Conservation (phyloP, 1,284 basidiomycete species). For the Cryptococcus sp. region DNA sequence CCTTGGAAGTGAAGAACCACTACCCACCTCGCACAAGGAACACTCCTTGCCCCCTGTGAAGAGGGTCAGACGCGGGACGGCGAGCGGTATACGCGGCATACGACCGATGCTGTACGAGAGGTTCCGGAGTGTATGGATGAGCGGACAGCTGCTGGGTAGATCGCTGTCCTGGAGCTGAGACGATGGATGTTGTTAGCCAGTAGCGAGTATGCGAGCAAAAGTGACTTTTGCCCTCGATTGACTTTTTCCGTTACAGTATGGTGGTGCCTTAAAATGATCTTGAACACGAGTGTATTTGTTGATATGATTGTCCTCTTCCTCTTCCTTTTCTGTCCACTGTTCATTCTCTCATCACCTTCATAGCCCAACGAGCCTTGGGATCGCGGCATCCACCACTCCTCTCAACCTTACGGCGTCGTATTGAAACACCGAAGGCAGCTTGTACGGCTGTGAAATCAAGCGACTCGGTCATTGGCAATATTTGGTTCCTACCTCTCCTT, state of each 20-base stretch:
- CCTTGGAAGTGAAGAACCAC: too few species aligned
- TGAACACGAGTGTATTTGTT: background rate
- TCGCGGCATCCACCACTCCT: background rate
- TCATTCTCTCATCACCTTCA: background rate
- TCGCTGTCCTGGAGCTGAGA: background rate
- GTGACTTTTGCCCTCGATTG: too few species aligned
- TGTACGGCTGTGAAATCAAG: too few species aligned
- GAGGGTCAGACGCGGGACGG: slow-evolving; percentile 46
- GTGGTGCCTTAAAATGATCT: too few species aligned
- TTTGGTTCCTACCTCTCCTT: background rate
- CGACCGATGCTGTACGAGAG: background rate
- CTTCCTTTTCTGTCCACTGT: too few species aligned
- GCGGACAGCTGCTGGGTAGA: background rate
- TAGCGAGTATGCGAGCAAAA: too few species aligned
- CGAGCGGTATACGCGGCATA: slow-evolving; percentile 41
- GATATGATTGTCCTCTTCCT: too few species aligned
- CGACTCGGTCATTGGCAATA: too few species aligned
- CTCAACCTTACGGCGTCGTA: too few species aligned
- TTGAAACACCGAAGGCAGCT: background rate
- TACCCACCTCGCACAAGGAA: slow-evolving; percentile 50
- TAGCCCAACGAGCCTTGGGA: background rate
- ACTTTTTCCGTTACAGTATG: too few species aligned
- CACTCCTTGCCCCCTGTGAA: slow-evolving; percentile 54
- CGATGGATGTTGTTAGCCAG: too few species aligned
- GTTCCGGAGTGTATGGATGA: background rate